Evolutionary conservation across 192 early-diverging fungal species (phyloP).

Genomic region (Dispira parvispora): DNA sequence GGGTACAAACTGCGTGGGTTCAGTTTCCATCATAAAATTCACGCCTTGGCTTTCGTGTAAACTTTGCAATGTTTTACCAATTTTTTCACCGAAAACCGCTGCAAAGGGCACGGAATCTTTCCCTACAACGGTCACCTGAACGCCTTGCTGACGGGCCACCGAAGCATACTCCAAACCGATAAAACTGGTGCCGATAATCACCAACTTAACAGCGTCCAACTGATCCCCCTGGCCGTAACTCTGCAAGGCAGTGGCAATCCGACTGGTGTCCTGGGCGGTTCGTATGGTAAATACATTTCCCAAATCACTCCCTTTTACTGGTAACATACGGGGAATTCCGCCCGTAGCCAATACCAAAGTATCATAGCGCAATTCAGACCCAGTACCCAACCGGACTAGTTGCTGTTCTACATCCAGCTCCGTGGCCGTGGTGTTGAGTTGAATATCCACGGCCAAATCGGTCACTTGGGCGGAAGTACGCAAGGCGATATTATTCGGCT

Average conservation of each 20-base stretch:
- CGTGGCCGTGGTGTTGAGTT: slow-evolving; percentile 20
- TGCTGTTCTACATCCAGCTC: slow-evolving; percentile 23
- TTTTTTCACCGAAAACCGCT: slow-evolving; percentile 25
- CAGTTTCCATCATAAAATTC: slow-evolving; percentile 22
- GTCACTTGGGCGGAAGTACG: slow-evolving; percentile 24
- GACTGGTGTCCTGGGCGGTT: slow-evolving; percentile 16
- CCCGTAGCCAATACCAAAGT: slow-evolving; percentile 34
- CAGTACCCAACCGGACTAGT: slow-evolving; percentile 22
- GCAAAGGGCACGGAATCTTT: slow-evolving; percentile 37
- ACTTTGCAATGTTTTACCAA: slow-evolving; percentile 28
- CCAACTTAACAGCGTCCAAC: slow-evolving; percentile 26
- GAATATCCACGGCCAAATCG: slow-evolving; percentile 25
- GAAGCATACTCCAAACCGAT: slow-evolving; percentile 43
- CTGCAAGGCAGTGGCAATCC: slow-evolving; percentile 1
- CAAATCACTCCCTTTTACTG: slow-evolving; percentile 27
- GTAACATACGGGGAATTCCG: slow-evolving; percentile 30
- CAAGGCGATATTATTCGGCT: slow-evolving; percentile 21
- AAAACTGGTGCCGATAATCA: slow-evolving; percentile 39
- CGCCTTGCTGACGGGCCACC: slow-evolving; percentile 21
- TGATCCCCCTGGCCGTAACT: neutral
- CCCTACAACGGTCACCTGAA: slow-evolving; percentile 38
- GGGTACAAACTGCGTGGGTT: slow-evolving; percentile 16
- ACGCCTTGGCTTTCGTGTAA: slow-evolving; percentile 29
- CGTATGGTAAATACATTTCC: slow-evolving; percentile 32
- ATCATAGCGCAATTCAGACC: slow-evolving; percentile 20